phyloP scores from a whole-genome alignment of 2,329 filamentous ascomycete genomes.

The Xylariaceae sp. region DNA sequence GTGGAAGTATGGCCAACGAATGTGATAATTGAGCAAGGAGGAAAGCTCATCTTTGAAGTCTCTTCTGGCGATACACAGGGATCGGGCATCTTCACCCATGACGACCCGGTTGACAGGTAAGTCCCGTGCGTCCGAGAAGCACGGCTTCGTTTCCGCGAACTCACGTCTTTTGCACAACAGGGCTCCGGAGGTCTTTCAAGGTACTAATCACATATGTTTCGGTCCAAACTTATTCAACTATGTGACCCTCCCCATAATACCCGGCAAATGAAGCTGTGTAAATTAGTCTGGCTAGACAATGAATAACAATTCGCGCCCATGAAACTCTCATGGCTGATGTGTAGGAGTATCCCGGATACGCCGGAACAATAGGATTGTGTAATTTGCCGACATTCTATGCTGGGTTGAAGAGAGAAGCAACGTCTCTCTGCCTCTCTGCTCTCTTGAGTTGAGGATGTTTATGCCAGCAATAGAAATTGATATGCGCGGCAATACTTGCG shows the following conservation, averaged over 20 bases:
- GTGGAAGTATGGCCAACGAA: slow-evolving; percentile 64
- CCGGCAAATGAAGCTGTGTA: slow-evolving; percentile 25
- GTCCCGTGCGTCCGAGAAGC: slow-evolving; percentile 7
- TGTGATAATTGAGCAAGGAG: slow-evolving; percentile 48
- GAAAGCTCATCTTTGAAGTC: slow-evolving; percentile 44
- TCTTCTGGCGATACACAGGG: slow-evolving; percentile 48
- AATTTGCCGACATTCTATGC: too few relatives aligned
- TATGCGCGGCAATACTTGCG: too few relatives aligned
- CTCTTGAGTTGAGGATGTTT: too few relatives aligned
- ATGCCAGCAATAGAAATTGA: too few relatives aligned
- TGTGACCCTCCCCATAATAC: slow-evolving; percentile 44
- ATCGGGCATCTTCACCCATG: slow-evolving; percentile 46
- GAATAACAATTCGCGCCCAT: too few relatives aligned
- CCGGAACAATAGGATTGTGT: too few relatives aligned
- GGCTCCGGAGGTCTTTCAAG: slow-evolving; percentile 38
- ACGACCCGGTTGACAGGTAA: slow-evolving; percentile 38
- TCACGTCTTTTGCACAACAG: slow-evolving; percentile 18
- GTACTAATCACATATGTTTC: slow-evolving; percentile 45
- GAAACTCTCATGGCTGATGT: too few relatives aligned
- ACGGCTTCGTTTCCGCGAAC: neutral
- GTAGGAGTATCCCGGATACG: too few relatives aligned
- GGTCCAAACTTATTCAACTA: slow-evolving; percentile 41
- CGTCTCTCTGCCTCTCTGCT: too few relatives aligned
- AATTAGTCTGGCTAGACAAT: too few relatives aligned
- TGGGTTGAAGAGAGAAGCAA: too few relatives aligned